Evolutionary conservation across 2,329 filamentous ascomycete genomes (phyloP).

Genomic region (Myotisia sp.): DNA sequence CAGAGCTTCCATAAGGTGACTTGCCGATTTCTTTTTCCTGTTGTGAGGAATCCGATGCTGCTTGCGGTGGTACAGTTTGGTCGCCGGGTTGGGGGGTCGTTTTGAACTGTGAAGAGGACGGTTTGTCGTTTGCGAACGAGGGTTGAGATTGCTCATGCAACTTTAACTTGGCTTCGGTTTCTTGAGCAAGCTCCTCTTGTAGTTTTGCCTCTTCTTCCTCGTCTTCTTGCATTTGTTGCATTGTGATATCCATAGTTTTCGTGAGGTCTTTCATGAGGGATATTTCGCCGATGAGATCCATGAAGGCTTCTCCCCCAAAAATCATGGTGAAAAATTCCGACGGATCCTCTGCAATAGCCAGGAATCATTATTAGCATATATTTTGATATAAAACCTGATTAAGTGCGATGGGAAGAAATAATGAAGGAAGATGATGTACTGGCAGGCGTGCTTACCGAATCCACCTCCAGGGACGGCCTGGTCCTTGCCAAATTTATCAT

Average conservation of each 20-base stretch:
- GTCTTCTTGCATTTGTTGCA: slow-evolving; percentile 58
- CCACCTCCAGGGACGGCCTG: slow-evolving; percentile 78
- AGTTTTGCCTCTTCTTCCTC: too few species aligned
- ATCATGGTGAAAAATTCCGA: slow-evolving; percentile 98
- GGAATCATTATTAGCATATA: slow-evolving; percentile 9
- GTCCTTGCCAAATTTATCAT: slow-evolving; percentile 96
- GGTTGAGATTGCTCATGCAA: slow-evolving; percentile 20
- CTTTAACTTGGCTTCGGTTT: slow-evolving; percentile 35
- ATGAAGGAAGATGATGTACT: slow-evolving; percentile 4
- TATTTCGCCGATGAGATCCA: slow-evolving; percentile 95
- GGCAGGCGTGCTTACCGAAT: slow-evolving; percentile 68
- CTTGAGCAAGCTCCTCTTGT: slow-evolving; percentile 41
- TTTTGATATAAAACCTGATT: too few species aligned
- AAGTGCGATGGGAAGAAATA: too few species aligned
- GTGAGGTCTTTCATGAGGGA: slow-evolving; percentile 97
- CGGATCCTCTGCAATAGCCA: slow-evolving; percentile 56
- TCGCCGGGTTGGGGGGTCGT: background rate
- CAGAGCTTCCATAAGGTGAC: slow-evolving; percentile 20
- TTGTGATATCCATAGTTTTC: slow-evolving; percentile 95
- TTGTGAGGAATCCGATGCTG: background rate
- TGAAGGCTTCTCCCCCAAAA: slow-evolving; percentile 90
- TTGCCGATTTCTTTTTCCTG: slow-evolving; percentile 1
- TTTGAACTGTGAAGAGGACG: slow-evolving; percentile 1
- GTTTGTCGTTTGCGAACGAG: slow-evolving; percentile 12
- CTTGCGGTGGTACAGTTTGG: background rate